Evolutionary conservation across 441 rosid genomes (phyloP).

Genomic region (Mallotus repandus): DNA sequence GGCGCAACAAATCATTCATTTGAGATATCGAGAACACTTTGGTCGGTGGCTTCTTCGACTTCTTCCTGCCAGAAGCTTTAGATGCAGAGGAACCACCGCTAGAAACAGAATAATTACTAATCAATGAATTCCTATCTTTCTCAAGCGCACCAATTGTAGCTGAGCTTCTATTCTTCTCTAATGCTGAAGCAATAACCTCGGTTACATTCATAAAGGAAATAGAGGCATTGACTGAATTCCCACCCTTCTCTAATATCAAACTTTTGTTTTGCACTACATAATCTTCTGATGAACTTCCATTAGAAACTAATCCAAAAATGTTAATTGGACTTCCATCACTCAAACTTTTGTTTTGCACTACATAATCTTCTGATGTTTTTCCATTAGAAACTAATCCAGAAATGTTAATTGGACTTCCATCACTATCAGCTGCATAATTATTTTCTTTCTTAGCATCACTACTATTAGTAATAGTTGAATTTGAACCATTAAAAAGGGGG

Average conservation of each 20-base stretch:
- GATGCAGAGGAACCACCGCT: constrained; percentile 26
- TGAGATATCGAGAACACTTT: constrained; percentile 46
- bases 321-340: background rate
- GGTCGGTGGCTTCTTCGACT: constrained; percentile 32
- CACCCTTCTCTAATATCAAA: constrained; percentile 9
- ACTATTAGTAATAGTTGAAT: constrained; percentile 12
- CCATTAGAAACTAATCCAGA: background rate
- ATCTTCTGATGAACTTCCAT: background rate
- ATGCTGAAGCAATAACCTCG: constrained; percentile 15
- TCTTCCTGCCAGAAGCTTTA: constrained; percentile 24
- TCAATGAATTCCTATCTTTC: constrained; percentile 25
- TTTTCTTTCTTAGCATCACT: constrained; percentile 7
- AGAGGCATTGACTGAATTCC: constrained; percentile 13
- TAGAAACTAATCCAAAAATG: background rate
- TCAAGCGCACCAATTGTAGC: constrained; percentile 20
- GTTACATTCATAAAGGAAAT: constrained; percentile 6
- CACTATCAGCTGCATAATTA: background rate
- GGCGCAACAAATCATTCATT: constrained; percentile 51
- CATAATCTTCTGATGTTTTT: background rate
- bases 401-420: background rate
- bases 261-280: background rate
- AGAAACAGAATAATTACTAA: constrained; percentile 22
- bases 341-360: constrained; percentile 1
- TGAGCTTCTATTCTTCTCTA: constrained; percentile 14
- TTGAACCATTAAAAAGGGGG: background rate